Conservation (phyloP, 202 grass and related monocot genomes). For the Cymbopogon flexuosus region DNA sequence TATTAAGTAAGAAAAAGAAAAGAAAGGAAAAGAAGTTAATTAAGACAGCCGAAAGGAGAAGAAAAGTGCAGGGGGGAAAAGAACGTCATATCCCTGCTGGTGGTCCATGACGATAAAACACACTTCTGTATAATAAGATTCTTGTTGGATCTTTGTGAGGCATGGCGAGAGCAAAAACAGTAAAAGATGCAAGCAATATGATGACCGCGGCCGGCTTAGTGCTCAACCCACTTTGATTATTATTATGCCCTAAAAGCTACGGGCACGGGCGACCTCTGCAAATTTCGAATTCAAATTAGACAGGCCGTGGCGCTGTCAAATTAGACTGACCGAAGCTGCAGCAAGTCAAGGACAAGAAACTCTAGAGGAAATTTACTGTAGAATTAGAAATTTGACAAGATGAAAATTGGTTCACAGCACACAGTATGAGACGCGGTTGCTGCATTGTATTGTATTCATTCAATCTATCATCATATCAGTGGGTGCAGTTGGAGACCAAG, state of each 20-base stretch:
- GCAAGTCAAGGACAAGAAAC: neutral
- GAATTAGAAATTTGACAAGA: neutral
- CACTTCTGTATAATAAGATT: conserved; percentile 22
- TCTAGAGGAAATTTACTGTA: neutral
- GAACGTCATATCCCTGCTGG: neutral
- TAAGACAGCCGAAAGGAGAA: conserved; percentile 11
- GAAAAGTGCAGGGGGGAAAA: neutral
- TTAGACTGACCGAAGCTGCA: neutral
- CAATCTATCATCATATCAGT: neutral
- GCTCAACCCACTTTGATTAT: neutral
- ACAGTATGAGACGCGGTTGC: neutral
- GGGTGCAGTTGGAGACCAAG: conserved; percentile 27
- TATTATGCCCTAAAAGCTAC: neutral
- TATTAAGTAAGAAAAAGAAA: neutral
- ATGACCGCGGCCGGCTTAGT: conserved; percentile 29
- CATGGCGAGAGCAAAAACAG: neutral
- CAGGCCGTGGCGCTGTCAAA: neutral
- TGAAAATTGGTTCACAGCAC: neutral
- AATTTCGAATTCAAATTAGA: conserved; percentile 31
- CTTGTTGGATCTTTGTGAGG: conserved; percentile 28
- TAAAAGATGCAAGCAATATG: neutral
- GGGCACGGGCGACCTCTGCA: neutral
- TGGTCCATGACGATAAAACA: conserved; percentile 7
- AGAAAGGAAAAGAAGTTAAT: neutral
- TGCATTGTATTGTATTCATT: neutral